These are phyloP conservation scores for Bruguiera hainesii DNA, from an alignment of 441 rosid species.

Conservation along the genomic window DNA sequence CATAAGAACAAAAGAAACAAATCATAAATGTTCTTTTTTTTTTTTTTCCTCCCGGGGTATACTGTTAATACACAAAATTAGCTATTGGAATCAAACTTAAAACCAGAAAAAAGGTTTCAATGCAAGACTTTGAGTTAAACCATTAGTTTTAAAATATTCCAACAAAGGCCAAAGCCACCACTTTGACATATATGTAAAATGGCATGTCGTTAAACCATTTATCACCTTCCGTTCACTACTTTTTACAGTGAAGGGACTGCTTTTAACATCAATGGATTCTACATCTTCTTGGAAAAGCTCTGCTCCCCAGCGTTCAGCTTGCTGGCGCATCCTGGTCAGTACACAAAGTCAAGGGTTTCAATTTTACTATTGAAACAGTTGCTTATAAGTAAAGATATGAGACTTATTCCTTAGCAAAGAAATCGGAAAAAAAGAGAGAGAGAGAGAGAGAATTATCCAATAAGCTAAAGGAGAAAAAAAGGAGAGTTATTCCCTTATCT, in stretches of 20 bases:
- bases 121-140: conserved; percentile 1
- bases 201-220: conserved; percentile 16
- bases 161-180: neutral
- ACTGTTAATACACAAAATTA: neutral
- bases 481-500: neutral
- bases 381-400: neutral
- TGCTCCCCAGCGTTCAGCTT: conserved; percentile 99
- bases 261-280: conserved; percentile 60
- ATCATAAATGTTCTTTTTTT: neutral
- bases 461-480: neutral
- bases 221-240: conserved; percentile 91
- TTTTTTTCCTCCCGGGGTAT: neutral
- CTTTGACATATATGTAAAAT: conserved; percentile 1
- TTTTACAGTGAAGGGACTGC: conserved; percentile 67
- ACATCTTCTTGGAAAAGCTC: conserved; percentile 91
- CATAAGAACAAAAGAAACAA: neutral
- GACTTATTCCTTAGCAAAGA: neutral
- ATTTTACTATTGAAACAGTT: conserved; percentile 8
- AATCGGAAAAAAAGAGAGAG: neutral
- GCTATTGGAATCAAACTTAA: conserved; percentile 2
- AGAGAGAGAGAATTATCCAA: neutral
- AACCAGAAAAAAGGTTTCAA: conserved; percentile 3
- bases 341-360: conserved; percentile 18
- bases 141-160: neutral
- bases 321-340: conserved; percentile 71